A percentile compares a stretch with the other conserved stretches of the same genome.
phyloP scores from a whole-genome alignment of 768 basidiomycete genomes.

The Cantharellus cinnabarinus region DNA sequence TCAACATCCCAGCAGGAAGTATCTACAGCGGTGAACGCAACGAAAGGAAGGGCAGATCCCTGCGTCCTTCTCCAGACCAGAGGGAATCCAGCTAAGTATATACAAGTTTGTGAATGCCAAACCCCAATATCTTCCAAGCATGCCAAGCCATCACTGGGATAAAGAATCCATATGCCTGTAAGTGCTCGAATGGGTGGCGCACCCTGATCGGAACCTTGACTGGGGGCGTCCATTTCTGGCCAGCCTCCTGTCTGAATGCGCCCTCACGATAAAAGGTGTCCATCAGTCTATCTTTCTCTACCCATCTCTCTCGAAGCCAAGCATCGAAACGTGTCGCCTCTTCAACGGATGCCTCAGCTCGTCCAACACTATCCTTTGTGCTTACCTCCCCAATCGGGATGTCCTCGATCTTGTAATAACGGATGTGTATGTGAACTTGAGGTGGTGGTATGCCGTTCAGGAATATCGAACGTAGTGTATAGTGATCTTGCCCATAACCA shows the following conservation, averaged over 20 bases:
- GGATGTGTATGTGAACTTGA: slow-evolving; percentile 67
- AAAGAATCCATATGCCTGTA: slow-evolving; percentile 54
- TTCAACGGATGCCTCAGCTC: slow-evolving; percentile 22
- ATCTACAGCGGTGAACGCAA: no score
- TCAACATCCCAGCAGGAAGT: no score
- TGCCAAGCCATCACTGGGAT: slow-evolving; percentile 23
- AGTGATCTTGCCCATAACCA: slow-evolving; percentile 73
- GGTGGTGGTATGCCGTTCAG: slow-evolving; percentile 65
- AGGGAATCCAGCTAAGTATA: background rate
- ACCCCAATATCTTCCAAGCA: background rate
- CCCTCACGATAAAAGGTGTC: slow-evolving; percentile 38
- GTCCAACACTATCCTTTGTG: slow-evolving; percentile 18
- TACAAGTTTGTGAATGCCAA: background rate
- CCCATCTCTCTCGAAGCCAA: slow-evolving; percentile 73
- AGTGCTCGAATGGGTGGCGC: slow-evolving; percentile 30
- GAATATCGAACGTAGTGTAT: slow-evolving; percentile 80
- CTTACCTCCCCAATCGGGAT: slow-evolving; percentile 51
- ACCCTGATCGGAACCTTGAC: slow-evolving; percentile 35
- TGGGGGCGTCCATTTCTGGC: background rate
- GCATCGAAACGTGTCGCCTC: slow-evolving; percentile 52
- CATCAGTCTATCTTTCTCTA: slow-evolving; percentile 64
- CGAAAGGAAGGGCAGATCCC: no score
- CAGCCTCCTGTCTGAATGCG: slow-evolving; percentile 10
- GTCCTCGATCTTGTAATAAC: slow-evolving; percentile 45
- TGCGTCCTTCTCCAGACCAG: no score